A percentile compares a stretch with the other conserved stretches of the same genome.
These are phyloP conservation scores for Harringtonia lauricola DNA, from an alignment of 2,329 filamentous ascomycete species.

Conservation along the genomic window DNA sequence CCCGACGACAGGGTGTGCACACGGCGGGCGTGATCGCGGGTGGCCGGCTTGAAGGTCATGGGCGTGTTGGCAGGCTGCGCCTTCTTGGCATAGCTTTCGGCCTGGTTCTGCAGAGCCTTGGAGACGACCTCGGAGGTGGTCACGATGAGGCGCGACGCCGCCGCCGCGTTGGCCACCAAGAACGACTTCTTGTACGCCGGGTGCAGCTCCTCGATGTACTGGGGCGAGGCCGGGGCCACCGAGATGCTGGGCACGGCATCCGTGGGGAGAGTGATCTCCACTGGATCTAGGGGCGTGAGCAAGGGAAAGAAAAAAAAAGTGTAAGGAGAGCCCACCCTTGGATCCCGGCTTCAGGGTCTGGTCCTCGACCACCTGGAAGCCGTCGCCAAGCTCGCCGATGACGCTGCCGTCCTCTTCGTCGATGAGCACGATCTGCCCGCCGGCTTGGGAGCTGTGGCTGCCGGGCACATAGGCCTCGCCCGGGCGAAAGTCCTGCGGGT, in stretches of 20 bases:
- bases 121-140: slow-evolving; percentile 73
- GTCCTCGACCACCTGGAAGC: slow-evolving; percentile 48
- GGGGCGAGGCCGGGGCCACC: slow-evolving; percentile 54
- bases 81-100: slow-evolving; percentile 69
- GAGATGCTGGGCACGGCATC: slow-evolving; percentile 54
- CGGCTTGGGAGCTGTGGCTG: slow-evolving; percentile 42
- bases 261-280: slow-evolving; percentile 63
- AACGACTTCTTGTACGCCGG: slow-evolving; percentile 85
- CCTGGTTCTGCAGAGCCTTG: slow-evolving; percentile 65
- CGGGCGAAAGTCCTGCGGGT: slow-evolving; percentile 68
- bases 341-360: slow-evolving; percentile 69
- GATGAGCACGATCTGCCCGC: slow-evolving; percentile 79
- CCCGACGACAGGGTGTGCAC: slow-evolving; percentile 77
- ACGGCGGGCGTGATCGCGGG: slow-evolving; percentile 75
- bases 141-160: slow-evolving; percentile 83
- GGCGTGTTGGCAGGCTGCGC: slow-evolving; percentile 70
- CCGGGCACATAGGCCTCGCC: slow-evolving; percentile 67
- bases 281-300: slow-evolving; percentile 45
- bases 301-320: not conserved
- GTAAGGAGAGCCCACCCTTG: slow-evolving; percentile 53
- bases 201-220: slow-evolving; percentile 70
- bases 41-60: slow-evolving; percentile 76
- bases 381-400: slow-evolving; percentile 55
- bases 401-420: slow-evolving; percentile 96
- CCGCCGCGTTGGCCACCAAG: slow-evolving; percentile 76